A percentile compares a stretch with the other conserved stretches of the same genome.
Evolutionary conservation across 805 yeast species (phyloP).

Genomic region (Nakazawaea anatomiae): DNA sequence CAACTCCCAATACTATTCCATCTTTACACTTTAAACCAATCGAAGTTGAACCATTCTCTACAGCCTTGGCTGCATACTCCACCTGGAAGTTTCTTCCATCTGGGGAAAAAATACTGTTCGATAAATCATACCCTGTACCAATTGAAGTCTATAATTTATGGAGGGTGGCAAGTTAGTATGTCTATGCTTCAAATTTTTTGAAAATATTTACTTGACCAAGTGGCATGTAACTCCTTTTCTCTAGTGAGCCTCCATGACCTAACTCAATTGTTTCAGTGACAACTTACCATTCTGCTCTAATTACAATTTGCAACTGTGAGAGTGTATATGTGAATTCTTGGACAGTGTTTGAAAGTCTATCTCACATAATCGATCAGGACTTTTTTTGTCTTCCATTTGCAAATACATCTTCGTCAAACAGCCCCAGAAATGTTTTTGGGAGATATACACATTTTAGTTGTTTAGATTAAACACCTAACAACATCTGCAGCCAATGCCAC

Average conservation of each 20-base stretch:
- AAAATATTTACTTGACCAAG: background rate
- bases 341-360: background rate
- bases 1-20: constrained; percentile 97
- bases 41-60: constrained; percentile 94
- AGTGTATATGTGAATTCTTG: background rate
- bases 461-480: background rate
- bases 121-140: constrained; percentile 98
- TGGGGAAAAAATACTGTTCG: constrained; percentile 91
- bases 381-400: background rate
- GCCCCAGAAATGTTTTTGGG: background rate
- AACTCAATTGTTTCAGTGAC: background rate
- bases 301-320: background rate
- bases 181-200: background rate
- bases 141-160: constrained; percentile 64
- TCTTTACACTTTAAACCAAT: constrained; percentile 88
- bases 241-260: too few relatives aligned
- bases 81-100: constrained; percentile 97
- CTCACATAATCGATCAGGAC: background rate
- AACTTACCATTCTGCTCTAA: constrained; percentile 1
- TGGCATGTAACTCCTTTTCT: background rate
- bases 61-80: constrained; percentile 96
- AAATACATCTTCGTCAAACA: background rate
- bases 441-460: too few relatives aligned
- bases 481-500: background rate
- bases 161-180: constrained; percentile 7